phyloP scores from a whole-genome alignment of 352 stramenopile species.

The Halophytophthora batemanensis region DNA sequence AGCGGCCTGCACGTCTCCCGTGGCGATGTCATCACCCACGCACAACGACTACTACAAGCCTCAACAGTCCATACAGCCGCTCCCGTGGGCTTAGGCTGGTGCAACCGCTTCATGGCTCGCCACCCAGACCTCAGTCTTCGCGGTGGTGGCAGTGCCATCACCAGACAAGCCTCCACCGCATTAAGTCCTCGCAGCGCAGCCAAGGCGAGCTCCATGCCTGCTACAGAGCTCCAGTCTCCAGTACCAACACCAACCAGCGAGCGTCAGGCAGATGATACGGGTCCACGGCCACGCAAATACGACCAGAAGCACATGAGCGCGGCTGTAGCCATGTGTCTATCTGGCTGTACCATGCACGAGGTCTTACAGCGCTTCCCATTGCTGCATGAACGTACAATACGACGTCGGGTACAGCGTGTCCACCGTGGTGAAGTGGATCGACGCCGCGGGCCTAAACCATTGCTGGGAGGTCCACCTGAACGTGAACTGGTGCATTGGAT shows the following conservation, averaged over 20 bases:
- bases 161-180: background rate
- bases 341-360: conserved; percentile 14
- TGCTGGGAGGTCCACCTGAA: conserved; percentile 18
- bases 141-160: background rate
- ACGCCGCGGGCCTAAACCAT: conserved; percentile 12
- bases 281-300: conserved; percentile 2
- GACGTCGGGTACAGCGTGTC: conserved; percentile 18
- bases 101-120: conserved; percentile 20
- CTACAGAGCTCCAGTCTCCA: too few relatives aligned
- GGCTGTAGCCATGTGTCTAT: conserved; percentile 20
- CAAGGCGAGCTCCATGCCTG: too few relatives aligned
- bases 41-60: conserved; percentile 9
- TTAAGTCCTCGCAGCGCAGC: too few relatives aligned
- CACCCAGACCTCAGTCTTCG: conserved; percentile 16
- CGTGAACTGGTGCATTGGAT: conserved; percentile 19
- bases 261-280: too few relatives aligned
- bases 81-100: conserved; percentile 17
- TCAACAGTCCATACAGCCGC: conserved; percentile 2
- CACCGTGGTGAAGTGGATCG: conserved; percentile 20
- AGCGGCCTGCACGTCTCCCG: conserved; percentile 14
- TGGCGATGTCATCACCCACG: conserved; percentile 11
- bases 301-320: conserved; percentile 22
- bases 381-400: conserved; percentile 19
- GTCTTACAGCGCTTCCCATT: conserved; percentile 16
- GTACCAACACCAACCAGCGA: too few relatives aligned